phyloP scores from a whole-genome alignment of 2,329 filamentous ascomycete genomes.

The Penicillium sp. region DNA sequence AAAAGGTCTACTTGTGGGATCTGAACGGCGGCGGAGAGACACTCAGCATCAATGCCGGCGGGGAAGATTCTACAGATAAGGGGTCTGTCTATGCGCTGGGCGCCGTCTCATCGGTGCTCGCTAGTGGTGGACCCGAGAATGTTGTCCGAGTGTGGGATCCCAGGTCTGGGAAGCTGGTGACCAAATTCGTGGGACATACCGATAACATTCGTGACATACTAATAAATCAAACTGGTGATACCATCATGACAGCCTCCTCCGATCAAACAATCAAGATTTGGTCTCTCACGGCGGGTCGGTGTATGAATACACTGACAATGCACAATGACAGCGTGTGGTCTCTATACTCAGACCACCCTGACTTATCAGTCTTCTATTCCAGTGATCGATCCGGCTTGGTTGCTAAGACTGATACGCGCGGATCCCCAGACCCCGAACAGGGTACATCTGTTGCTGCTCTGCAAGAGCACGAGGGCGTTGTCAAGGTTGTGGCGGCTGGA shows the following conservation, averaged over 20 bases:
- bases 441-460: slow-evolving; percentile 87
- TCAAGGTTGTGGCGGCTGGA: slow-evolving; percentile 63
- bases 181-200: slow-evolving; percentile 95
- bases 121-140: slow-evolving; percentile 91
- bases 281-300: slow-evolving; percentile 92
- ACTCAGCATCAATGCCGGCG: slow-evolving; percentile 73
- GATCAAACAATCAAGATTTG: slow-evolving; percentile 98
- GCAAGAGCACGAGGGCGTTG: slow-evolving; percentile 77
- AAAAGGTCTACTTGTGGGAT: slow-evolving; percentile 93
- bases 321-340: slow-evolving; percentile 99
- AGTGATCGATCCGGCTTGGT: slow-evolving; percentile 88
- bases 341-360: slow-evolving; percentile 82
- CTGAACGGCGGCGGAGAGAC: slow-evolving; percentile 82
- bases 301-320: slow-evolving; percentile 98
- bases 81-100: slow-evolving; percentile 92
- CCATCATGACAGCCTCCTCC: slow-evolving; percentile 88
- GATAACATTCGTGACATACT: slow-evolving; percentile 91
- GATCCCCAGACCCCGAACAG: slow-evolving; percentile 75
- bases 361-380: slow-evolving; percentile 89
- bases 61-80: slow-evolving; percentile 82
- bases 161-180: slow-evolving; percentile 82
- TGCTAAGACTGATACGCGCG: slow-evolving; percentile 91
- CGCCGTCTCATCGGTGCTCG: slow-evolving; percentile 76
- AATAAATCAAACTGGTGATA: slow-evolving; percentile 84
- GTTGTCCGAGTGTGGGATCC: slow-evolving; percentile 92